phyloP scores from a whole-genome alignment of 2,329 filamentous ascomycete genomes.

The Cladosporium sp. region DNA sequence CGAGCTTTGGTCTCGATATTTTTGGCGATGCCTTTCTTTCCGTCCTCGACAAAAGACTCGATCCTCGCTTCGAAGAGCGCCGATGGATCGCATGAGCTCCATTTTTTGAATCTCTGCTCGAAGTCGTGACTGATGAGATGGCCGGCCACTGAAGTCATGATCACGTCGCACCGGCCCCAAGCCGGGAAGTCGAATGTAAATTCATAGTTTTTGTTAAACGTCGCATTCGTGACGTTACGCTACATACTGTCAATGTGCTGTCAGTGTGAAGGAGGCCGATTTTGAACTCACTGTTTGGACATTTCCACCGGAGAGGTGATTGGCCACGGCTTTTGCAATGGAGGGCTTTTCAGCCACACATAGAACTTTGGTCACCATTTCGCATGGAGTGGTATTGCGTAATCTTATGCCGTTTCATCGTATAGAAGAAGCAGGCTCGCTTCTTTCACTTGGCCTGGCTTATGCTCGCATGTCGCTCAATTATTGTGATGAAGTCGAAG shows the following conservation, averaged over 20 bases:
- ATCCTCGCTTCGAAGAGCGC: conserved; percentile 81
- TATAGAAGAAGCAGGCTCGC: not conserved
- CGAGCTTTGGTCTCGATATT: conserved; percentile 83
- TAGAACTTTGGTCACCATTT: conserved; percentile 58
- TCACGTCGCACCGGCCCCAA: conserved; percentile 81
- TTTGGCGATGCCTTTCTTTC: conserved; percentile 75
- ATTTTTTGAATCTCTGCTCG: conserved; percentile 69
- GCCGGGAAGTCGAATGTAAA: conserved; percentile 84
- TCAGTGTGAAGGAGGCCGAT: not conserved
- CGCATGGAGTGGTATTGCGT: conserved; percentile 1
- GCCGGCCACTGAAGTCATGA: conserved; percentile 90
- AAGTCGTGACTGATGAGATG: conserved; percentile 86
- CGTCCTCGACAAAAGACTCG: conserved; percentile 64
- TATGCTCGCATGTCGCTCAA: not conserved
- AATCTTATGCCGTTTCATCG: not conserved
- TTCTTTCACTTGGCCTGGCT: not conserved
- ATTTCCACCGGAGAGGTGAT: conserved; percentile 78
- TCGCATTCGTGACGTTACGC: conserved; percentile 66
- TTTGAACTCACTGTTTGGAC: conserved; percentile 64
- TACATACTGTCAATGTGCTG: conserved; percentile 40
- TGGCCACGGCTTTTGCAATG: conserved; percentile 90
- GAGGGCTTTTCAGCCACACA: conserved; percentile 89
- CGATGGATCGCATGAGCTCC: conserved; percentile 77
- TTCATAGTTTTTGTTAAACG: conserved; percentile 90
- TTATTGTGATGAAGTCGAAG: not conserved